Evolutionary conservation across 2,329 filamentous ascomycete species (phyloP), one percentile per base, ranked within the genome.

Genomic region (Phaeophleospora eucalypticola): DNA sequence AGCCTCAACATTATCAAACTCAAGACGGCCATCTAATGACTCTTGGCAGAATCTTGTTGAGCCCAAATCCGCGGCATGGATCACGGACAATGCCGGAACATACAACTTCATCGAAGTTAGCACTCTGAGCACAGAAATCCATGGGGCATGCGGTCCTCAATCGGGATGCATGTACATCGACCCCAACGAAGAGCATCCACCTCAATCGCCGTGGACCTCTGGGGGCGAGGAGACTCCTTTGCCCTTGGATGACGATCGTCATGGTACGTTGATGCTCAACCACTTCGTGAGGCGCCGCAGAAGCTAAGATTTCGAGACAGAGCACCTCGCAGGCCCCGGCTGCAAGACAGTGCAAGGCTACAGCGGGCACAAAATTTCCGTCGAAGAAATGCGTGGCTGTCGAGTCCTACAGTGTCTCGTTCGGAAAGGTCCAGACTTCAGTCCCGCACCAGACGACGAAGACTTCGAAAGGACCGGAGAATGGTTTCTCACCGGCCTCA

Each of bases 241-340:
- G n/a, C n/a, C n/a, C n/a, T 35, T 16, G 6, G 33, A n/a, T 14
- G 14, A 35, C 14, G 33, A 35, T 4, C n/a, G 17, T 6, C 6
- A 35, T 35, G 33, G 33, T 35, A n/a, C n/a, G n/a, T n/a, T n/a
- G 33, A 35, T 14, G 6, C n/a, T 35, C 33, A 8, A 32, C 27
- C 27, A 32, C 8, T 8, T 32, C 27, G 27, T 32, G 27, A 8
- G 8, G 8, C 27, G 27, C 27, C 27, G 33, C n/a, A n/a, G n/a
- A n/a, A 35, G 14, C 33, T 35, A 16, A 35, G 6, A 16, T 4
- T 35, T 8, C n/a, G 19, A 21, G 37, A 36, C 18, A 8, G 53
- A 56, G 34, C 53, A 56, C 41, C 41, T 56, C 27, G 51, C 53
- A 2, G 53, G 53, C 0, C 51, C 48, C 1, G 19, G 24, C 2